Conservation (phyloP, 2,329 filamentous ascomycete species). For the Raffaelea albimanens region DNA sequence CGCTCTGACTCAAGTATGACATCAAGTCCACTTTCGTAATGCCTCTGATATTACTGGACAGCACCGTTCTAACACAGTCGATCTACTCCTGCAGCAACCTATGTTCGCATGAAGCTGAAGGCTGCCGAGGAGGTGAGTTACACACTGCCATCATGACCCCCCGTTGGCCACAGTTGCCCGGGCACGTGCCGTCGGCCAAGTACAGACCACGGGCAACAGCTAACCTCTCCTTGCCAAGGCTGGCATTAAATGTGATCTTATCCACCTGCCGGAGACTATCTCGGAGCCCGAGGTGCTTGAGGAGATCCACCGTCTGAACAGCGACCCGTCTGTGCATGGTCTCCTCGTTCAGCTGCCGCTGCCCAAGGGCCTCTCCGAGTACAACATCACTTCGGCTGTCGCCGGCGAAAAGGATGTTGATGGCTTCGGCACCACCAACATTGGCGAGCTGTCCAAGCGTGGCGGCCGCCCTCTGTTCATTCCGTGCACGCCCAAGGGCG, state of each 20-base stretch:
- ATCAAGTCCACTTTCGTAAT: too few species aligned
- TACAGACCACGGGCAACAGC: background rate
- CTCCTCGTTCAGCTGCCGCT: constrained; percentile 91
- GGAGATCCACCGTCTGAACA: constrained; percentile 72
- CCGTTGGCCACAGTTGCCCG: too few species aligned
- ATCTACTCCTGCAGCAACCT: constrained; percentile 57
- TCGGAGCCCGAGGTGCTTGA: constrained; percentile 80
- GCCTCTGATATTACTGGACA: background rate
- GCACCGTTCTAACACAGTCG: background rate
- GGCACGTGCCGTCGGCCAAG: background rate
- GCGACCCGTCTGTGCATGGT: constrained; percentile 77
- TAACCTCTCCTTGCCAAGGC: constrained; percentile 42
- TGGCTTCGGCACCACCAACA: constrained; percentile 88
- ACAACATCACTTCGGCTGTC: constrained; percentile 81
- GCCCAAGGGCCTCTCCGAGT: constrained; percentile 82
- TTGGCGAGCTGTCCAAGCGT: constrained; percentile 93
- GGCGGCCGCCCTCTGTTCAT: constrained; percentile 83
- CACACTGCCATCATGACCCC: too few species aligned
- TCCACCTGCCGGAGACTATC: constrained; percentile 74
- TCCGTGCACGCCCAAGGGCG: constrained; percentile 93
- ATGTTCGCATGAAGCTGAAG: constrained; percentile 99
- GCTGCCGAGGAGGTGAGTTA: constrained; percentile 88
- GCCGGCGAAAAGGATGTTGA: constrained; percentile 95
- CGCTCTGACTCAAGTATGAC: constrained; percentile 80
- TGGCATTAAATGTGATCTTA: constrained; percentile 77